Evolutionary conservation across 2,329 filamentous ascomycete genomes (phyloP).

Genomic region (Xylariomycetidae sp.): DNA sequence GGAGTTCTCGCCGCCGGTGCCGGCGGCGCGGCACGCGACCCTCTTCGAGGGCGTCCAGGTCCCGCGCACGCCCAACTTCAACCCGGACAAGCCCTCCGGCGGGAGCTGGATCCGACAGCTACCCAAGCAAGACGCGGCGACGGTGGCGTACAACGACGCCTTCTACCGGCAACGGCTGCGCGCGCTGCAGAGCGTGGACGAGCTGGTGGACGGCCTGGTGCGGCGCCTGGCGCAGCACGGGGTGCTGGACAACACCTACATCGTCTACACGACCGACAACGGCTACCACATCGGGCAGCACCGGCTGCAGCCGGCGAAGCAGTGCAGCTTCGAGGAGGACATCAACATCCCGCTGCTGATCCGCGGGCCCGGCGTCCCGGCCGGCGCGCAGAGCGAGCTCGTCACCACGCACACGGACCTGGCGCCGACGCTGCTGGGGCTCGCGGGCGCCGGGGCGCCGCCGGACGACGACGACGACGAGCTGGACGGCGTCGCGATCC

Average conservation of each 20-base stretch:
- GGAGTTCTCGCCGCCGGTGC: constrained; percentile 44
- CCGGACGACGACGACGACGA: constrained; percentile 50
- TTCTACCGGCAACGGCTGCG: constrained; percentile 47
- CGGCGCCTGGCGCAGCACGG: constrained; percentile 32
- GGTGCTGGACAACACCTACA: constrained; percentile 45
- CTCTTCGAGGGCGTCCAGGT: constrained; percentile 54
- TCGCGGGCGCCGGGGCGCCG: constrained; percentile 35
- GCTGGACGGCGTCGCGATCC: constrained; percentile 42
- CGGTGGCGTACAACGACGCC: constrained; percentile 41
- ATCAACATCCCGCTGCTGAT: constrained; percentile 53
- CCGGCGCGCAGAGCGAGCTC: no score
- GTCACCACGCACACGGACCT: constrained; percentile 59
- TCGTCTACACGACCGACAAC: constrained; percentile 56
- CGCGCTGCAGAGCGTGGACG: constrained; percentile 48
- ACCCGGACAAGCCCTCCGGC: constrained; percentile 46
- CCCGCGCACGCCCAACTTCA: constrained; percentile 61
- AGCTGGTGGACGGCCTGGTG: constrained; percentile 44
- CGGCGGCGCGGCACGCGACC: constrained; percentile 52
- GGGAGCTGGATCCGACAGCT: constrained; percentile 39
- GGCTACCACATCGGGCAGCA: constrained; percentile 57
- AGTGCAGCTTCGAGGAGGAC: constrained; percentile 53
- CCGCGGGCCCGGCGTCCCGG: constrained; percentile 48
- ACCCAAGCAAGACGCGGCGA: constrained; percentile 30
- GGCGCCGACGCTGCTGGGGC: constrained; percentile 51
- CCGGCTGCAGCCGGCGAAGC: constrained; percentile 51